Evolutionary conservation across 1,284 basidiomycete genomes (phyloP), one percentile per base, ranked within the genome.

Genomic region (Hemileia vastatrix): DNA sequence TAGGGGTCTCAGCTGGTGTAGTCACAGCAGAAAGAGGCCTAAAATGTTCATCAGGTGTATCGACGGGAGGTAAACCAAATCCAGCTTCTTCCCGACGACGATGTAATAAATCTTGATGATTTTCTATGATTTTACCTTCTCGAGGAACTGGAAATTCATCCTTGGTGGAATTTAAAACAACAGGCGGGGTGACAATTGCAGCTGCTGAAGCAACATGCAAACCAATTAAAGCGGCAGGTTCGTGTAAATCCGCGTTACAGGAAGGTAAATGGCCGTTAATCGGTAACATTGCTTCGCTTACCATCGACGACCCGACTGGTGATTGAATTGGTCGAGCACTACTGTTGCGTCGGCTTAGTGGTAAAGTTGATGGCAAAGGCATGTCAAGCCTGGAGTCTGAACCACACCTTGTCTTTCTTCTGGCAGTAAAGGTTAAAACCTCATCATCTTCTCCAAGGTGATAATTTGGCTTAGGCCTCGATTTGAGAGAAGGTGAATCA

Each of bases 11-110:
- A 5, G 45, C 15, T 32, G 49, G 49, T 23, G 13, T 55, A 2
- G 23, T 19, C 48, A 32, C 49, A 18, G 51, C 48, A 18, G 45
- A 48, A 6, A 63, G 61, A 23, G 61, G 61, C 33, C 40, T 54
- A 44, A 63, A 56, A 23, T 63, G 61, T 45, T 63, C 61, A 51
- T 63, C 61, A 1, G 61, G 61, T 40, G 61, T 52, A 23, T 57
- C 51, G 43, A 63, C 45, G 4, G 53, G 31, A n/a, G 61, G 61
- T n/a, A 63, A 53, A 18, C 61, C 61, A 47, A 51, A 63, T 6
- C 54, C 61, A 21, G 61, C 61, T 55, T 63, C 61, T 47, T 63
- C 54, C 15, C 61, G 61, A 32, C 61, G 54, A 13, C 61, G 61
- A 32, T 63, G 44, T 3, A 63, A 49, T 21, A 63, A 33, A 45